These are phyloP conservation scores for Castanea sativa DNA, from an alignment of 306 rosid genomes.

Conservation along the genomic window DNA sequence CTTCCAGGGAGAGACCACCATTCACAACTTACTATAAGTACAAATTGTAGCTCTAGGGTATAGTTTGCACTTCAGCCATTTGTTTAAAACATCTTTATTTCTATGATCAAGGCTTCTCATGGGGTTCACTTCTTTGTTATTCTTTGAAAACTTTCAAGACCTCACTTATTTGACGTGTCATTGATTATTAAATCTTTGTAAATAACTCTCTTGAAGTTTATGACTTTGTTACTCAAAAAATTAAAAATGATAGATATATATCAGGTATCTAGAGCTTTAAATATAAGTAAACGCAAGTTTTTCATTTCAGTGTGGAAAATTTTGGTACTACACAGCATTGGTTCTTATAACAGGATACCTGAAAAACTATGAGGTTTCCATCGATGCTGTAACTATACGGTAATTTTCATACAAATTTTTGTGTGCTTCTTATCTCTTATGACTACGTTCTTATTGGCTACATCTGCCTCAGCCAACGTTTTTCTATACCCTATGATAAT, in stretches of 20 bases:
- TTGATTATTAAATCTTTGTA: no score
- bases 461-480: neutral
- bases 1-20: neutral
- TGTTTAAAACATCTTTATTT: no score
- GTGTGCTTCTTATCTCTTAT: neutral
- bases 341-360: conserved; percentile 52
- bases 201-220: neutral
- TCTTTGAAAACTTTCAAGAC: neutral
- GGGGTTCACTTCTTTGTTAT: no score
- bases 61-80: no score
- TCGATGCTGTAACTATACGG: conserved; percentile 65
- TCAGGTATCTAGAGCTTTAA: neutral
- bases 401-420: conserved; percentile 3
- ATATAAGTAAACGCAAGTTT: conserved; percentile 5
- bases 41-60: no score
- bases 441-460: neutral
- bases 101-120: no score
- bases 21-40: no score
- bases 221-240: neutral
- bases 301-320: conserved; percentile 49
- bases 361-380: conserved; percentile 45
- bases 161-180: neutral
- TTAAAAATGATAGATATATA: neutral
- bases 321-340: conserved; percentile 61
- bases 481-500: neutral